Evolutionary conservation across 2,329 filamentous ascomycete genomes (phyloP), one percentile per base, ranked within the genome.

Genomic region (Alternaria burnsii): DNA sequence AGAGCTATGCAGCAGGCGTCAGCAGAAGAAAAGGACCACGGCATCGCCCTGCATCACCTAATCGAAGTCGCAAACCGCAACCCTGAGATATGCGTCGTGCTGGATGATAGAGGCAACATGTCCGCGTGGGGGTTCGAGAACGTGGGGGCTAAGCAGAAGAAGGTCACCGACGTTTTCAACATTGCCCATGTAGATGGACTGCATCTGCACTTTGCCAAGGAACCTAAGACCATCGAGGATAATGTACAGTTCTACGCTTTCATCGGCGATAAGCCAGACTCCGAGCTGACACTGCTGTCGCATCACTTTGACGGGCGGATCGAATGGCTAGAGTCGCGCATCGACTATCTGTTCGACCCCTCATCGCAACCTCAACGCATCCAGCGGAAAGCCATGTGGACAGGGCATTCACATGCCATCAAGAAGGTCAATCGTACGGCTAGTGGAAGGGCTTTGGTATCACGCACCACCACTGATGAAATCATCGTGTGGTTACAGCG

Each of bases 91-190:
- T 95, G 93, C 67, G 85, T 98, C 24, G 88, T 94, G 9, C 83
- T 97, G 48, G 93, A 98, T 77, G 89, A 89, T n/a, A 83, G 85
- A 48, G 94, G 94, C 1, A 89, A 89, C 66, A 92, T 98, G 90
- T 93, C 92, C 41, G 93, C 92, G 0, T 97, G 94, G 92, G 94
- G 93, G 0, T 81, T 99, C 57, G 94, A 98, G 76, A 94, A 94
- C 72, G 86, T 97, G 20, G 90, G 91, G 36, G 89, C 87, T 69
- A 92, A 89, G 72, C 82, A 84, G 32, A 87, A 87, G 67, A 87
- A 87, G 60, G 83, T 86, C 4, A 84, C 88, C 28, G 88, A 89
- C 63, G 87, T 94, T n/a, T 96, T 95, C 81, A 95, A 93, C 72
- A 89, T 97, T 68, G 88, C 92, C 1, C 91, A 96, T 71, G 86